These are phyloP conservation scores for Candida coquimbonensis DNA, from an alignment of 805 yeast species.

Conservation along the genomic window DNA sequence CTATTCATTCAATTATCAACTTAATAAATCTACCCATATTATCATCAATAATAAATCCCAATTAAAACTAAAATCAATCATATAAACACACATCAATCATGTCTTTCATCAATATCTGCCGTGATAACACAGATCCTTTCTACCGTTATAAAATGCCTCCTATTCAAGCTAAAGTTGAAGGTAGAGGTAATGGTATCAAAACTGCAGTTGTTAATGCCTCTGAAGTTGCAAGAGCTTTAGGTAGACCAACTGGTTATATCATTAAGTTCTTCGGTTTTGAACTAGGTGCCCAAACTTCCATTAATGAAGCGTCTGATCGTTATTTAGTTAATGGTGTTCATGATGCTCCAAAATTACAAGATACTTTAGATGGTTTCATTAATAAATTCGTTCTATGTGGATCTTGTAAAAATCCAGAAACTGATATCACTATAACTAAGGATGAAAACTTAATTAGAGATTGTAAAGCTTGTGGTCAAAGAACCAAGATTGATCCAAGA, in stretches of 20 bases:
- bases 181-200: slow-evolving; percentile 98
- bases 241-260: slow-evolving; percentile 87
- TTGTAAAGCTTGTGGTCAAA: slow-evolving; percentile 97
- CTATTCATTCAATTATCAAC: not conserved
- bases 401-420: slow-evolving; percentile 94
- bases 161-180: slow-evolving; percentile 93
- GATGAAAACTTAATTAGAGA: slow-evolving; percentile 76
- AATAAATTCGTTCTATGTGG: slow-evolving; percentile 89
- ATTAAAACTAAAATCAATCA: not conserved
- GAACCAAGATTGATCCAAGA: slow-evolving; percentile 76
- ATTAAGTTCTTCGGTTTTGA: slow-evolving; percentile 95
- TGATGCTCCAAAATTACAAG: slow-evolving; percentile 85
- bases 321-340: slow-evolving; percentile 93
- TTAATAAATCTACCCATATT: slow-evolving; percentile 2
- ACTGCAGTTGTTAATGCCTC: slow-evolving; percentile 85
- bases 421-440: slow-evolving; percentile 77
- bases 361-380: slow-evolving; percentile 90
- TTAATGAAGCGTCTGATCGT: slow-evolving; percentile 74
- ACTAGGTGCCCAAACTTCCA: slow-evolving; percentile 91
- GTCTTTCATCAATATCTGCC: slow-evolving; percentile 89
- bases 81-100: slow-evolving; percentile 27
- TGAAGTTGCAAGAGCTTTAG: slow-evolving; percentile 91
- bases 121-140: slow-evolving; percentile 96
- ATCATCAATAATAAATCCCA: not conserved
- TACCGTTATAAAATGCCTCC: slow-evolving; percentile 99